Evolutionary conservation across 2,329 filamentous ascomycete genomes (phyloP).

Genomic region (Penicillium sp.): DNA sequence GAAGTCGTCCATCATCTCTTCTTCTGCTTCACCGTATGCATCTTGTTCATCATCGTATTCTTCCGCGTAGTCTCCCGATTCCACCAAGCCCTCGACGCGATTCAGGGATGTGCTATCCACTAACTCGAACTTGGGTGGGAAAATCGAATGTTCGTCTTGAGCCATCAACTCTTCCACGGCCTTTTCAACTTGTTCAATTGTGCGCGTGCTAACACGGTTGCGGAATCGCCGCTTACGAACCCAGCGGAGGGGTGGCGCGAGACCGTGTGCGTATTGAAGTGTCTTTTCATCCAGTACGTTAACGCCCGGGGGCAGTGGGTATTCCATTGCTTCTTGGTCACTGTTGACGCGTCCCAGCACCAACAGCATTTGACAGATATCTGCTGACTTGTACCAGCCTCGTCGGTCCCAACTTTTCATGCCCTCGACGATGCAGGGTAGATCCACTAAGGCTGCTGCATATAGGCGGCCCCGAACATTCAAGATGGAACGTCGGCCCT

Average conservation of each 20-base stretch:
- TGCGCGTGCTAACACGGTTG: constrained; percentile 75
- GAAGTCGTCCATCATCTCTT: constrained; percentile 42
- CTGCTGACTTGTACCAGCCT: constrained; percentile 82
- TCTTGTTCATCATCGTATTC: constrained; percentile 49
- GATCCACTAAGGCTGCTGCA: constrained; percentile 74
- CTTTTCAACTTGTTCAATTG: constrained; percentile 80
- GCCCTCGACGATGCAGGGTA: constrained; percentile 82
- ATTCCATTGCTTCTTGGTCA: constrained; percentile 64
- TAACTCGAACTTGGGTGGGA: constrained; percentile 61
- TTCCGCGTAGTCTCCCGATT: constrained; percentile 51
- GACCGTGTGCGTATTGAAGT: constrained; percentile 76
- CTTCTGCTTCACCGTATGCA: constrained; percentile 49
- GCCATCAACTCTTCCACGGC: constrained; percentile 71
- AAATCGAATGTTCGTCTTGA: constrained; percentile 62
- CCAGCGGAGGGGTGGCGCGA: constrained; percentile 85
- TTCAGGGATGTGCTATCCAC: constrained; percentile 53
- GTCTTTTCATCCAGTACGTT: constrained; percentile 54
- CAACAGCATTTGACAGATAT: constrained; percentile 85
- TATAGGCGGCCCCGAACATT: constrained; percentile 68
- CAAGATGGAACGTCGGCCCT: constrained; percentile 70
- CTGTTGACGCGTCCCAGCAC: constrained; percentile 67
- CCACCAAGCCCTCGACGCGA: constrained; percentile 41
- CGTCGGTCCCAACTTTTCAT: constrained; percentile 94
- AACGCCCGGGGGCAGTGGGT: constrained; percentile 68
- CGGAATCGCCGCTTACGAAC: constrained; percentile 78